Percentiles rank a stretch among this genome's conserved stretches.
Evolutionary conservation across 2,329 filamentous ascomycete species (phyloP).

Genomic region (Aquanectria penicillioides): DNA sequence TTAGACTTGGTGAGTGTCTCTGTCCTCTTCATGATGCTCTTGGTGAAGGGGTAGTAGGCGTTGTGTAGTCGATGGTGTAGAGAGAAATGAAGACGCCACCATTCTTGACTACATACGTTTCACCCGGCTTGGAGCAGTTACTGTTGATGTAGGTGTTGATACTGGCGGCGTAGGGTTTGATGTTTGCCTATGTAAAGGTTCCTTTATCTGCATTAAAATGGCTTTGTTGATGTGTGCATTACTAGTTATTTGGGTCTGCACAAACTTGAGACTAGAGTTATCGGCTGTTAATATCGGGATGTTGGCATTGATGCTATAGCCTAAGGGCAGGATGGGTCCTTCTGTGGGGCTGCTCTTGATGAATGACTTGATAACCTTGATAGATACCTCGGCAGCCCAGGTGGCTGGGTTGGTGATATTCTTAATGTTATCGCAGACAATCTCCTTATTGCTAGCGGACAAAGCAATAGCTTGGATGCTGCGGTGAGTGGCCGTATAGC

Average conservation of each 20-base stretch:
- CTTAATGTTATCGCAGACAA: slow-evolving; percentile 50
- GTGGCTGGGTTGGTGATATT: slow-evolving; percentile 57
- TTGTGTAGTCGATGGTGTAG: slow-evolving; percentile 62
- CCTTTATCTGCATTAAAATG: slow-evolving; percentile 54
- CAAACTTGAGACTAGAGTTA: slow-evolving; percentile 52
- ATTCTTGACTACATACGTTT: slow-evolving; percentile 57
- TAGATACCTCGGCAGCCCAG: slow-evolving; percentile 52
- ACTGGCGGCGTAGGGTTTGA: slow-evolving; percentile 50
- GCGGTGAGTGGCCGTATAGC: slow-evolving; percentile 60
- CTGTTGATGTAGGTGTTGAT: slow-evolving; percentile 62
- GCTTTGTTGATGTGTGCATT: slow-evolving; percentile 58
- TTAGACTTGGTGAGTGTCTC: slow-evolving; percentile 35
- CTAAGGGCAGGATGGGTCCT: slow-evolving; percentile 53
- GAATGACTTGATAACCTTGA: slow-evolving; percentile 56
- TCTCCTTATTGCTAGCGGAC: slow-evolving; percentile 54
- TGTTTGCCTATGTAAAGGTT: slow-evolving; percentile 54
- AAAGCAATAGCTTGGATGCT: slow-evolving; percentile 61
- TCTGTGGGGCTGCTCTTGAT: slow-evolving; percentile 48
- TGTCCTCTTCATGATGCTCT: slow-evolving; percentile 38
- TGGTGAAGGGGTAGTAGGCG: slow-evolving; percentile 47
- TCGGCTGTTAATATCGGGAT: slow-evolving; percentile 56
- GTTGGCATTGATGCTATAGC: slow-evolving; percentile 63
- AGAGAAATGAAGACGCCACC: slow-evolving; percentile 55
- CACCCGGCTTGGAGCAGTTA: slow-evolving; percentile 59
- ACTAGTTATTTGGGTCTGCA: slow-evolving; percentile 60